Evolutionary conservation across 768 basidiomycete species (phyloP).

Genomic region (Lactarius pseudohatsudake): DNA sequence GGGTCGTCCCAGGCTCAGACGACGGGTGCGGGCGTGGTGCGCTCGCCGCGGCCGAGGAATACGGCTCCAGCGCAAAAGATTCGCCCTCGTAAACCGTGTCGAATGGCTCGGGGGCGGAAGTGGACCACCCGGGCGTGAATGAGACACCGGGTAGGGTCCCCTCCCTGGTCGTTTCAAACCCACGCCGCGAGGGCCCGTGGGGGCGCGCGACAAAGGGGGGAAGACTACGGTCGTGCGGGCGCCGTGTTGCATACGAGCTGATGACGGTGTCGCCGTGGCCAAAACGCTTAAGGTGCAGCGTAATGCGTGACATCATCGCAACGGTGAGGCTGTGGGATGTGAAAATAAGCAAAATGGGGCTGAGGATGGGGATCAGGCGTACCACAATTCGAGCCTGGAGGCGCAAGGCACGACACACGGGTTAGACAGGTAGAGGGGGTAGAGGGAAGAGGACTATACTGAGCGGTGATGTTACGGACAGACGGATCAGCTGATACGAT

Average conservation of each 20-base stretch:
- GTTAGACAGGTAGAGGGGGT: not conserved
- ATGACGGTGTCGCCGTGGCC: conserved; percentile 35
- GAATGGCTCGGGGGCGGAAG: not conserved
- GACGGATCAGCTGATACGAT: conserved; percentile 35
- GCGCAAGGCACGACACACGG: not conserved
- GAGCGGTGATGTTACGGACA: conserved; percentile 41
- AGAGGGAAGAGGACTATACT: conserved; percentile 23
- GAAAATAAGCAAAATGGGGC: not conserved
- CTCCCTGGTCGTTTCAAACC: not conserved
- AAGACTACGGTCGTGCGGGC: not conserved
- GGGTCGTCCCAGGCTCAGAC: too few relatives aligned
- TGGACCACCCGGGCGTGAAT: not conserved
- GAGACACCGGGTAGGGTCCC: not conserved
- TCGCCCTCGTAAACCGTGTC: not conserved
- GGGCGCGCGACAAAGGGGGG: not conserved
- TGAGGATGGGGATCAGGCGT: not conserved
- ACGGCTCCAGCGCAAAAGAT: not conserved
- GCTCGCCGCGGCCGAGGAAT: not conserved
- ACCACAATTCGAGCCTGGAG: conserved; percentile 19
- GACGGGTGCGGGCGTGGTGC: too few relatives aligned
- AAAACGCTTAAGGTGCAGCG: conserved; percentile 45
- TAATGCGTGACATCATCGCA: conserved; percentile 69
- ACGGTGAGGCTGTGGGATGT: conserved; percentile 38
- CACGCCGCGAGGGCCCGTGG: not conserved
- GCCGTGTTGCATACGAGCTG: not conserved